Evolutionary conservation across 306 rosid species (phyloP), one percentile per base, ranked within the genome.

Genomic region (Gynostemma pentaphyllum): DNA sequence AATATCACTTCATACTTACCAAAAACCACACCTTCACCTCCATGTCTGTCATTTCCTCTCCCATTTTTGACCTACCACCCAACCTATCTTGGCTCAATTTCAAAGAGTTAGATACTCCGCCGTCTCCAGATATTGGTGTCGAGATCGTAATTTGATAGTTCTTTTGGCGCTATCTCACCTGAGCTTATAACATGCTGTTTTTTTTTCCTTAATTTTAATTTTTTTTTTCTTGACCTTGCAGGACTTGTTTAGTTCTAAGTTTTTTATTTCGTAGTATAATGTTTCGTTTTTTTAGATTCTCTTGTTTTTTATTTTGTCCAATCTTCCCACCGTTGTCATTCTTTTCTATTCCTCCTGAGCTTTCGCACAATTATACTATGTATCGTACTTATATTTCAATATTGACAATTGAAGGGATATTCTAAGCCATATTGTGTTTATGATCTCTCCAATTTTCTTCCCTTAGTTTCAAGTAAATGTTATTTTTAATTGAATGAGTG

Each of bases 221-320:
- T 5, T 29, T 53, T n/a, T 60, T 60, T 60, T 60, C 65, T 60
- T 60, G 65, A 60, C 65, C 65, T 60, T 60, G 65, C 65, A 60
- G 65, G 65, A 60, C 65, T 60, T 60, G 48, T 39, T 21, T 15
- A 2, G 22, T 60, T 13, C 22, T 39, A 12, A 0, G 1, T 0
- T 3, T 37, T 15, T 0, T 37, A 7, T 7, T 12, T 21, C 21
- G 13, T 12, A 1, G 10, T 37, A 0, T 22, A 13, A 12, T 1
- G 0, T 22, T 0, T 22, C 0, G 12, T 36, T 2, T 9, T 2
- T 5, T 19, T 19, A 9, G 0, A 18, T 2, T 0, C 19, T 19
- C 1, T 34, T 19, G 18, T 0, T 0, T 57, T 36, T 37, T 39
- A 60, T 39, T 21, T 39, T 22, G 65, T 60, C 34, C 48, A 60